These are phyloP conservation scores for Ophiostoma pallidulum DNA, from an alignment of 2,329 filamentous ascomycete genomes.

Conservation along the genomic window DNA sequence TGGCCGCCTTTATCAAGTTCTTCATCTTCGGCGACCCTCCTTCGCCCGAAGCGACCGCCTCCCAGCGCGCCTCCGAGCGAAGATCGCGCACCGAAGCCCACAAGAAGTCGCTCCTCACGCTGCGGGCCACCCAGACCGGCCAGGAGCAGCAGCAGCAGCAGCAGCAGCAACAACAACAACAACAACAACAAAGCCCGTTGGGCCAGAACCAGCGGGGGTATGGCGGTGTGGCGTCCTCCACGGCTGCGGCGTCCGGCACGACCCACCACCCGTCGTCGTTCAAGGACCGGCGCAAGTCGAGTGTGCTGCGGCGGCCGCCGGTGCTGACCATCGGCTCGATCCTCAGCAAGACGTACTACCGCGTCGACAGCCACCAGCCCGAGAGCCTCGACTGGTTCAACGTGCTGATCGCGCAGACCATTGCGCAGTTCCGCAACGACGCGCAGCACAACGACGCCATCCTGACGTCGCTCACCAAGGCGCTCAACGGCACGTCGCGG, in stretches of 20 bases:
- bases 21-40: slow-evolving; percentile 97
- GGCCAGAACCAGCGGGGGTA: no score
- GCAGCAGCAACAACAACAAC: slow-evolving; percentile 4
- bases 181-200: no score
- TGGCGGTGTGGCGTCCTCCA: slow-evolving; percentile 17
- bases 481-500: slow-evolving; percentile 76
- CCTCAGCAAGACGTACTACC: slow-evolving; percentile 94
- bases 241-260: slow-evolving; percentile 24
- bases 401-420: slow-evolving; percentile 89
- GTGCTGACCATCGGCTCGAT: slow-evolving; percentile 87
- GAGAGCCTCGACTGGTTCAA: slow-evolving; percentile 99
- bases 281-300: slow-evolving; percentile 40
- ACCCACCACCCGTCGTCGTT: slow-evolving; percentile 46
- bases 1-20: slow-evolving; percentile 97
- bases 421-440: slow-evolving; percentile 88
- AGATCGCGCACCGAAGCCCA: slow-evolving; percentile 67
- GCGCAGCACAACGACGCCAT: slow-evolving; percentile 89
- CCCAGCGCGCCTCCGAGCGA: slow-evolving; percentile 64
- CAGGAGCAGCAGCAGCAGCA: slow-evolving; percentile 23
- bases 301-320: slow-evolving; percentile 61
- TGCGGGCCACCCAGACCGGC: slow-evolving; percentile 36
- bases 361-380: slow-evolving; percentile 87
- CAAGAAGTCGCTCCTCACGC: slow-evolving; percentile 60
- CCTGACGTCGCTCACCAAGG: slow-evolving; percentile 70
- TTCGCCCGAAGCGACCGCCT: slow-evolving; percentile 69